Percentiles rank a stretch among this genome's conserved stretches.
Evolutionary conservation across 2,329 filamentous ascomycete species (phyloP).

Genomic region (Exophiala viscosa): DNA sequence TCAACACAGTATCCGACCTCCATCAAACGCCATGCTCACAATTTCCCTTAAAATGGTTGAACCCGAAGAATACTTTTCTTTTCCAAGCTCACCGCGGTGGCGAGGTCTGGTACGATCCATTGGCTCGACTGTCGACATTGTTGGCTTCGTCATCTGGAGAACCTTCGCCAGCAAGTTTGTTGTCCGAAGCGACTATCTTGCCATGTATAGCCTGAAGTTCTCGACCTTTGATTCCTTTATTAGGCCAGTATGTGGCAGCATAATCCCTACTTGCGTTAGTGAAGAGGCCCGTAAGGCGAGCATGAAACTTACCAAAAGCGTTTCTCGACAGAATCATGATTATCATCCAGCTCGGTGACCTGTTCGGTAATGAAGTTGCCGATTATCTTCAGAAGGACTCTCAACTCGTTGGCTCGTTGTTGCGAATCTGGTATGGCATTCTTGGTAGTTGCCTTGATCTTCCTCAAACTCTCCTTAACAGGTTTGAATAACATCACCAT

Average conservation of each 20-base stretch:
- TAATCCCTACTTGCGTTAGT: conserved; percentile 40
- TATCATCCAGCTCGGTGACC: conserved; percentile 36
- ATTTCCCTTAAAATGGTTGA: no score
- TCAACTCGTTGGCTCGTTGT: conserved; percentile 42
- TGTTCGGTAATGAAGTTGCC: conserved; percentile 43
- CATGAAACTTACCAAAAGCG: conserved; percentile 41
- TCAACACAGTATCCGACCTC: no score
- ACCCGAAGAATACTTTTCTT: no score
- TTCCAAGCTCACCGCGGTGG: conserved; percentile 17
- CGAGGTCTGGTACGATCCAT: conserved; percentile 27
- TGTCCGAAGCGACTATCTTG: conserved; percentile 30
- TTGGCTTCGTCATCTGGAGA: conserved; percentile 27
- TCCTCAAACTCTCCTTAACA: conserved; percentile 41
- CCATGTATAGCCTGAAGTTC: conserved; percentile 28
- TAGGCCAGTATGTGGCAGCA: conserved; percentile 46
- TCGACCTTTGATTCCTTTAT: conserved; percentile 36
- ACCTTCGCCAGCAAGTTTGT: conserved; percentile 26
- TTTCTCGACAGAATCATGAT: conserved; percentile 40
- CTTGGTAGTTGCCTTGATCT: conserved; percentile 45
- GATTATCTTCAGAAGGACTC: conserved; percentile 43
- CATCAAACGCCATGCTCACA: no score
- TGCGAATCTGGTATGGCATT: conserved; percentile 43
- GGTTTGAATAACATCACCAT: conserved; percentile 46
- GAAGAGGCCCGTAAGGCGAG: conserved; percentile 4
- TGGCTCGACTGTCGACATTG: conserved; percentile 25